These are phyloP conservation scores for Alternaria sp. DNA, from an alignment of 2,329 filamentous ascomycete species.

Conservation along the genomic window DNA sequence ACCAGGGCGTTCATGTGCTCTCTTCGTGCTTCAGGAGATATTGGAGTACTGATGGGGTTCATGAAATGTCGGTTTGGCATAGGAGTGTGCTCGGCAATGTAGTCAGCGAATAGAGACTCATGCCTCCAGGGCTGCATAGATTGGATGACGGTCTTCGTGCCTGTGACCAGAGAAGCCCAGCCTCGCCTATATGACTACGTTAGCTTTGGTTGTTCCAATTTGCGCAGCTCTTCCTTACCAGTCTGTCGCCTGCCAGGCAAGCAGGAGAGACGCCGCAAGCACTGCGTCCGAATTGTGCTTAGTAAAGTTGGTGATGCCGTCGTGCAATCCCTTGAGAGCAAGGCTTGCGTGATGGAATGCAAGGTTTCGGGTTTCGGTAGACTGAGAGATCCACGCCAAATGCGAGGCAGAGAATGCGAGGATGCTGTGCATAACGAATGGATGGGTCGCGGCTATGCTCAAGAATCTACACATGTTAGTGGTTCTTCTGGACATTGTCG, in stretches of 20 bases:
- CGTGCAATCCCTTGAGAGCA: slow-evolving; percentile 86
- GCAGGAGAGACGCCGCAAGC: slow-evolving; percentile 86
- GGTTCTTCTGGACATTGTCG: slow-evolving; percentile 19
- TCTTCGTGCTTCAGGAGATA: slow-evolving; percentile 62
- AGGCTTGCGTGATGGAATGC: slow-evolving; percentile 88
- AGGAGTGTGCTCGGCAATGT: slow-evolving; percentile 77
- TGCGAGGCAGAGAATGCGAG: slow-evolving; percentile 95
- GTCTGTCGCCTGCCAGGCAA: slow-evolving; percentile 96
- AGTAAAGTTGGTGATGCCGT: slow-evolving; percentile 86
- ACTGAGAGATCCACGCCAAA: slow-evolving; percentile 87
- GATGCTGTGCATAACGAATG: slow-evolving; percentile 93
- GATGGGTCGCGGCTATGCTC: slow-evolving; percentile 79
- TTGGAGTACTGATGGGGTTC: slow-evolving; percentile 73
- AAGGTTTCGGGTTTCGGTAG: slow-evolving; percentile 84
- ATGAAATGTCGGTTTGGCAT: slow-evolving; percentile 52
- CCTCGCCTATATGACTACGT: slow-evolving; percentile 69
- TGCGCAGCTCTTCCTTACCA: slow-evolving; percentile 70
- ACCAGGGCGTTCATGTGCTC: slow-evolving; percentile 64
- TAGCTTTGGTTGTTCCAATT: slow-evolving; percentile 9
- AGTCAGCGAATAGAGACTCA: slow-evolving; percentile 84
- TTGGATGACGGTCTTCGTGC: slow-evolving; percentile 87
- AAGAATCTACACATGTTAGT: slow-evolving; percentile 70
- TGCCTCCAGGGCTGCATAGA: slow-evolving; percentile 93
- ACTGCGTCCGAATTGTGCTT: slow-evolving; percentile 89
- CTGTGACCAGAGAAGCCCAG: slow-evolving; percentile 93